Percentiles rank a stretch among this genome's conserved stretches.
Evolutionary conservation across 1,139 yeast genomes (phyloP).

Genomic region (Sugiyamaella japonica): DNA sequence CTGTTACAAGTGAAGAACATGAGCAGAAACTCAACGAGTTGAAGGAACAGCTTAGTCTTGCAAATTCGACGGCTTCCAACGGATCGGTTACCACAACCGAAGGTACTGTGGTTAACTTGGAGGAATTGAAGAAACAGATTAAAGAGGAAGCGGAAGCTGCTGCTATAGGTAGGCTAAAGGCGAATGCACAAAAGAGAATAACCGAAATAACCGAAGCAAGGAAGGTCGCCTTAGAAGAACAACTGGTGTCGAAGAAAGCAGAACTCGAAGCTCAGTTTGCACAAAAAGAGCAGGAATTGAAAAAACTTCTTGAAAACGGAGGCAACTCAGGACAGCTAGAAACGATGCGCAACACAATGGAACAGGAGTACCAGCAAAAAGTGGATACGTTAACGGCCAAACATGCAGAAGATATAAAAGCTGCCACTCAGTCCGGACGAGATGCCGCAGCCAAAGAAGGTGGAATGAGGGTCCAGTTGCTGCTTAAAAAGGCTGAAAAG

Average conservation of each 20-base stretch:
- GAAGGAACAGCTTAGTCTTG: slow-evolving; percentile 11
- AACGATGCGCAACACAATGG: not conserved
- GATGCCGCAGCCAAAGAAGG: slow-evolving; percentile 19
- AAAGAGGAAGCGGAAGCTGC: slow-evolving; percentile 8
- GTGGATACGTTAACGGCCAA: not conserved
- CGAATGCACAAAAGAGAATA: slow-evolving; percentile 13
- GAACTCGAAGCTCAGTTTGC: slow-evolving; percentile 11
- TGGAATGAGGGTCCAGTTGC: slow-evolving; percentile 24
- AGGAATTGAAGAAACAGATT: slow-evolving; percentile 7
- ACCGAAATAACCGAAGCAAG: slow-evolving; percentile 1
- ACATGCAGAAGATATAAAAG: slow-evolving; percentile 8
- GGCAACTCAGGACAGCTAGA: slow-evolving; percentile 1
- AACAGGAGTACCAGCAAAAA: slow-evolving; percentile 11
- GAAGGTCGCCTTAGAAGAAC: slow-evolving; percentile 12
- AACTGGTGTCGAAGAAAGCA: slow-evolving; percentile 18
- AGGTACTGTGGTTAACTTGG: slow-evolving; percentile 1
- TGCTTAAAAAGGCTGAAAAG: slow-evolving; percentile 40
- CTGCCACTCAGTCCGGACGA: slow-evolving; percentile 12
- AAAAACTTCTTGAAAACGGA: slow-evolving; percentile 15
- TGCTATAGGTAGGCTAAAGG: slow-evolving; percentile 8
- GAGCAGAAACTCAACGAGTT: slow-evolving; percentile 13
- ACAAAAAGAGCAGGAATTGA: slow-evolving; percentile 17
- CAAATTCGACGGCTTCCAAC: not conserved
- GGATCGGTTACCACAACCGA: slow-evolving; percentile 2
- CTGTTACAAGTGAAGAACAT: slow-evolving; percentile 7